Evolutionary conservation across 495 filamentous ascomycete genomes (phyloP), one percentile per base, ranked within the genome.

Genomic region (Penicillium longicatenatum): DNA sequence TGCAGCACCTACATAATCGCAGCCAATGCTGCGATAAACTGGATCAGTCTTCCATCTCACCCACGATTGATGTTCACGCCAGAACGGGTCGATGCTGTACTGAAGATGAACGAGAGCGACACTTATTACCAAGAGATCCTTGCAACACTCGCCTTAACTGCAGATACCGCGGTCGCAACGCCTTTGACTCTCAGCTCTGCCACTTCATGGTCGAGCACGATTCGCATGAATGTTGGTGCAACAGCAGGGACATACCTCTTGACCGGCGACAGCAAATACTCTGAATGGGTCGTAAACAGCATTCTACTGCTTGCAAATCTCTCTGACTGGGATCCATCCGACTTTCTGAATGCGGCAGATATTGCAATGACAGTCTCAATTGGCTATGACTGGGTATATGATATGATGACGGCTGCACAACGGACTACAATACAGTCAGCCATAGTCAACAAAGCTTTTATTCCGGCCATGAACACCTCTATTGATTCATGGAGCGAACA

Each of bases 401-500:
- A 46, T 24, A 24, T 9, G 12, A 8, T 46, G 12, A 46, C 43
- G 4, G 43, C 43, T 1, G 20, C 43, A 0, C 43, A 46, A 16
- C 19, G 43, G 3, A 12, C 5, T 5, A 24, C 9, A 1, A 11
- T 46, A 16, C 19, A 46, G 21, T 12, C 43, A 1, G 43, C 43
- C 1, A 46, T 46, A 4, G 9, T 14, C 20, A 7, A 46, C 10
- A 22, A 22, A 20, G 43, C 43, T 0, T 46, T 46, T 8, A 10
- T 24, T 3, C 43, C 43, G 4, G 43, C 43, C 2, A 14, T 46
- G 8, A 46, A 46, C 20, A 24, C 43, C 3, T 46, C 43, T 16
- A 46, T 46, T 20, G 26, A 46, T 16, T 46, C 43, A 12, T 46
- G 43, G 43, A 46, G 43, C 21, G 43, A 46, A 14, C 43, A 46